These are phyloP conservation scores for Achaetomiella virescens DNA, from an alignment of 495 filamentous ascomycete species.

Conservation along the genomic window DNA sequence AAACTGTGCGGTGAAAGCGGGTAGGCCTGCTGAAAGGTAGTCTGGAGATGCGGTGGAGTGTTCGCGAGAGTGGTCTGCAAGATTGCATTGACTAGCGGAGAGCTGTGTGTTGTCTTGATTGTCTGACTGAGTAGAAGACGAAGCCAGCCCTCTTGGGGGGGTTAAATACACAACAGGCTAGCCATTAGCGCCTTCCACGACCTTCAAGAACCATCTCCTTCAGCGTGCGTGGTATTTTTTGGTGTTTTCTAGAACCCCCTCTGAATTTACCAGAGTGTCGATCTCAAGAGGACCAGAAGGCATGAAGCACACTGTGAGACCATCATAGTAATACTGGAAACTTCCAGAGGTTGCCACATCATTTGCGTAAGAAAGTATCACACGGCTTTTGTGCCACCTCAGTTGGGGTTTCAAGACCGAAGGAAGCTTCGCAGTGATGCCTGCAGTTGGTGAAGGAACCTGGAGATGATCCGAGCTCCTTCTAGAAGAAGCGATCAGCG, in stretches of 20 bases:
- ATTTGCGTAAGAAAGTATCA: too few relatives aligned
- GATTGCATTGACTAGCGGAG: neutral
- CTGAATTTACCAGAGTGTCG: neutral
- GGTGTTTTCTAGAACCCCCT: neutral
- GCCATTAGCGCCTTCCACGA: slow-evolving; percentile 2
- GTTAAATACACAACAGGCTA: neutral
- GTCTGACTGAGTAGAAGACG: neutral
- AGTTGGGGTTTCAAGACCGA: too few relatives aligned
- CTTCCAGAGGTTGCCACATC: too few relatives aligned
- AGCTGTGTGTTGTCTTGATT: slow-evolving; percentile 2
- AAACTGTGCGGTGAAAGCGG: slow-evolving; percentile 7
- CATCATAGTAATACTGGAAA: too few relatives aligned
- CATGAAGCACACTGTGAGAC: too few relatives aligned
- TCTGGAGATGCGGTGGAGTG: neutral
- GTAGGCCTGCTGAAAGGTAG: neutral
- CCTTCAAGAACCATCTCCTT: neutral
- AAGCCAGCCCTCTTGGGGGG: neutral
- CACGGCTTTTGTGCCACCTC: too few relatives aligned
- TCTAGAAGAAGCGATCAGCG: too few relatives aligned
- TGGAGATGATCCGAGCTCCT: too few relatives aligned
- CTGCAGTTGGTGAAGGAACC: too few relatives aligned
- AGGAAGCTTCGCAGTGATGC: too few relatives aligned
- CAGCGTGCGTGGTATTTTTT: neutral
- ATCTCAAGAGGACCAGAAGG: too few relatives aligned
- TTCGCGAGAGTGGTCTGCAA: neutral